Evolutionary conservation across 2,329 filamentous ascomycete species (phyloP).

Genomic region (Stemphylium vesicarium): DNA sequence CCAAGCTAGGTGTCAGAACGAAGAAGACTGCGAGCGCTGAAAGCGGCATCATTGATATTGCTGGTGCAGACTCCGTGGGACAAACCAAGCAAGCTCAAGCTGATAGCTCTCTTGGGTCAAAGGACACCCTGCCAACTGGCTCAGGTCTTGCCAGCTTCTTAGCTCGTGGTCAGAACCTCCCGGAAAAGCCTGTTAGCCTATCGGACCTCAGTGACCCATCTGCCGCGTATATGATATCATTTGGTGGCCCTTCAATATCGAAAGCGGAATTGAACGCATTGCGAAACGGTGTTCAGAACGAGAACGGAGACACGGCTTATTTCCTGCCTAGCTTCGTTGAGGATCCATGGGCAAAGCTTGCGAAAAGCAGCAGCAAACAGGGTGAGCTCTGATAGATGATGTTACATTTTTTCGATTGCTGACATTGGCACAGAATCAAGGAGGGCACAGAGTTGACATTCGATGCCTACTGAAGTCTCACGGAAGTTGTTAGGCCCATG

Average conservation of each 20-base stretch:
- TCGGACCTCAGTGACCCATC: conserved; percentile 5
- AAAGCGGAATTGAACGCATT: conserved; percentile 45
- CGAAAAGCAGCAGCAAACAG: not conserved
- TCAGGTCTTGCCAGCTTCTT: conserved; percentile 43
- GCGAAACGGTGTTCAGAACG: conserved; percentile 51
- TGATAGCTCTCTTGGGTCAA: conserved; percentile 1
- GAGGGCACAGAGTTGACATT: too few relatives aligned
- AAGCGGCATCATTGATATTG: not conserved
- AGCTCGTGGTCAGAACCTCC: conserved; percentile 35
- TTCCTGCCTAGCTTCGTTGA: conserved; percentile 73
- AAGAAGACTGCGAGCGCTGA: conserved; percentile 17
- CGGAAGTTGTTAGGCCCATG: not conserved
- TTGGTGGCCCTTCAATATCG: conserved; percentile 37
- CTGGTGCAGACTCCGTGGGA: not conserved
- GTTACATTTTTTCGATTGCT: not conserved
- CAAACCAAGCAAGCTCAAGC: conserved; percentile 2
- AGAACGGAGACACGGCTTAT: conserved; percentile 69
- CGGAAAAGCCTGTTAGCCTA: conserved; percentile 21
- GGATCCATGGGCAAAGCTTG: conserved; percentile 69
- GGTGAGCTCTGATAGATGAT: not conserved
- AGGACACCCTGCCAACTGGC: conserved; percentile 20
- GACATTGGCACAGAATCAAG: not conserved
- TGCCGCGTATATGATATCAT: conserved; percentile 30
- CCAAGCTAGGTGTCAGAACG: conserved; percentile 48
- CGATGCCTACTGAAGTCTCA: not conserved